Evolutionary conservation across 192 early-diverging fungal genomes (phyloP), one percentile per base, ranked within the genome.

Genomic region (Thoreauomyces humboldtii): DNA sequence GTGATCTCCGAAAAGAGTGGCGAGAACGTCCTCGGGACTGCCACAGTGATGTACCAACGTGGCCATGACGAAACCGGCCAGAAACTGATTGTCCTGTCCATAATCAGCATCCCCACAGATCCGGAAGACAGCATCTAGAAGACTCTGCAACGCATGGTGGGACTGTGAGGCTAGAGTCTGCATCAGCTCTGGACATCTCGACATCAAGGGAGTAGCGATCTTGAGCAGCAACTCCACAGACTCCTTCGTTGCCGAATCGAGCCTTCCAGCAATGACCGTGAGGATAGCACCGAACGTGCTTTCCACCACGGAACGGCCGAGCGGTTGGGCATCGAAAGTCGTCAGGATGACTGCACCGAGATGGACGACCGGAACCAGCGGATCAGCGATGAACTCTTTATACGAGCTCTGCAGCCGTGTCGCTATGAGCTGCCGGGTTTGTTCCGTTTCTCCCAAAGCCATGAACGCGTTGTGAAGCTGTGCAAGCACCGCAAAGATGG

Each of bases 11-110:
- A n/a, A n/a, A n/a, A n/a, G n/a, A n/a, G n/a, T n/a, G n/a, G n/a
- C n/a, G n/a, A n/a, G n/a, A n/a, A n/a, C 41, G 5, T 6, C 17
- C 12, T 33, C 21, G 14, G 19, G 43, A 61, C 14, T 33, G 14
- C 41, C 56, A 24, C 6, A 36, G 19, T 45, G 24, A 6, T 46
- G 12, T 21, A 45, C 7, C 17, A 44, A 24, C 15, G 28, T 29
- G 28, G 17, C 59, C 21, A 61, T 45, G 0, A 76, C 57, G 56
- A 72, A 65, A 12, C 74, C 74, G 0, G 66, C 61, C 65, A 76
- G 51, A 41, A 76, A 76, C 52, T 65, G 74, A 53, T 55, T 69
- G 17, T 76, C 70, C 27, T 47, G 51, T 21, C 59, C 6, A 43
- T 61, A 76, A 17, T 33, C 42, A 2, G 45, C n/a, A 9, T 59